These are phyloP conservation scores for Suzukiozyma palmioleophila DNA, from an alignment of 1,139 yeast genomes.

Conservation along the genomic window DNA sequence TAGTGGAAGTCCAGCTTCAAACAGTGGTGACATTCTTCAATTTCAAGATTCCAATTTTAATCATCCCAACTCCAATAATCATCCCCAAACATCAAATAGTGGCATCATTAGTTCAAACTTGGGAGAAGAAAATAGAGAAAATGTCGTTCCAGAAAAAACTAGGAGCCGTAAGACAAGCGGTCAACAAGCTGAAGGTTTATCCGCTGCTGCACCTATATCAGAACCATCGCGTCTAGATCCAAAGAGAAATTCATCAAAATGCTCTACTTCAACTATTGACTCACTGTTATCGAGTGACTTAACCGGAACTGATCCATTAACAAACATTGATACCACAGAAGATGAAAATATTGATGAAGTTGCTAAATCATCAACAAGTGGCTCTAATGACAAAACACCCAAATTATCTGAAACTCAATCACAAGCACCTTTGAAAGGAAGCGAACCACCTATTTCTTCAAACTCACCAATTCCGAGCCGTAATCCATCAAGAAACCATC, in stretches of 20 bases:
- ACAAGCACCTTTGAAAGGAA: not conserved
- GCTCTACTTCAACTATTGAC: slow-evolving; percentile 8
- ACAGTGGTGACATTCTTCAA: too few species aligned
- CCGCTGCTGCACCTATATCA: not conserved
- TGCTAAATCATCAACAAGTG: slow-evolving; percentile 8
- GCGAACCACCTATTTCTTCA: slow-evolving; percentile 1
- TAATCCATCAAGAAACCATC: slow-evolving; percentile 3
- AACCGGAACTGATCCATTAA: slow-evolving; percentile 17
- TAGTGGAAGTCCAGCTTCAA: too few species aligned
- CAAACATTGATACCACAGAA: slow-evolving; percentile 32
- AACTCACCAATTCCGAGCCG: not conserved
- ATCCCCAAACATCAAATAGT: too few species aligned
- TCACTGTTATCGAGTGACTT: slow-evolving; percentile 6
- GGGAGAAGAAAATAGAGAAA: too few species aligned
- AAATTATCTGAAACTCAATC: not conserved
- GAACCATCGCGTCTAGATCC: not conserved
- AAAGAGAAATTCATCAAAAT: slow-evolving; percentile 6
- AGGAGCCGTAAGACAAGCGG: too few species aligned
- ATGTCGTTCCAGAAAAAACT: too few species aligned
- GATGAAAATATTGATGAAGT: slow-evolving; percentile 31
- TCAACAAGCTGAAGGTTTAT: not conserved
- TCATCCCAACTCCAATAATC: too few species aligned
- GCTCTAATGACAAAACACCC: slow-evolving; percentile 4
- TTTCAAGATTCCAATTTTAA: too few species aligned
- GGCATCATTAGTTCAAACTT: too few species aligned